Evolutionary conservation across 345 rosid species (phyloP).

Genomic region (Melaleuca alternifolia): DNA sequence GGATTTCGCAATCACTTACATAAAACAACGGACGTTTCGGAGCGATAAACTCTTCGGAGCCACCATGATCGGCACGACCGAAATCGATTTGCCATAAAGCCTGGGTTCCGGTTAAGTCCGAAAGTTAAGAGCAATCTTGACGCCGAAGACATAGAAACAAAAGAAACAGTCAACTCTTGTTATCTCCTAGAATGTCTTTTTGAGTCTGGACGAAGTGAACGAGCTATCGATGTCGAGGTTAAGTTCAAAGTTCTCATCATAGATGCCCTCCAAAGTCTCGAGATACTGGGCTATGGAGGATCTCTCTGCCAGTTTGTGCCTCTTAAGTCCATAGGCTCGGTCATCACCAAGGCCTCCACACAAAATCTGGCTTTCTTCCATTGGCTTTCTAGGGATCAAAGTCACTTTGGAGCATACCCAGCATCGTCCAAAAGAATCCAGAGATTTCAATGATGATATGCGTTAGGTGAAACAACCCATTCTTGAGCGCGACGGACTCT

Average conservation of each 20-base stretch:
- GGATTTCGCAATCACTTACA: not conserved
- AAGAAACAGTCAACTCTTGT: not conserved
- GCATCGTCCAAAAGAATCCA: not conserved
- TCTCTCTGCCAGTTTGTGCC: not conserved
- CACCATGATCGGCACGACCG: not conserved
- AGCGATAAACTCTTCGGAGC: not conserved
- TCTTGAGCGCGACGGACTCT: not conserved
- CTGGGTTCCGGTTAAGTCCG: not conserved
- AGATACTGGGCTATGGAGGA: not conserved
- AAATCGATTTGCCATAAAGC: not conserved
- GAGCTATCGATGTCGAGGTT: not conserved
- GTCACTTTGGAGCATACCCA: not conserved
- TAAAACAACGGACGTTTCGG: not conserved
- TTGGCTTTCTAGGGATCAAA: not conserved
- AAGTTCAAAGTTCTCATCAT: not conserved
- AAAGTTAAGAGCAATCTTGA: not conserved
- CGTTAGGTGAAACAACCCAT: not conserved
- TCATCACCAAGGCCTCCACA: not conserved
- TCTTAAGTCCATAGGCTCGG: not conserved
- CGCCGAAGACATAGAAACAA: not conserved
- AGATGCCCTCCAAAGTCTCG: not conserved
- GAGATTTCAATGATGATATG: not conserved
- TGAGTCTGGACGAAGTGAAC: not conserved
- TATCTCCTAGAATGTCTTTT: not conserved
- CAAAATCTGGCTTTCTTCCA: not conserved